Evolutionary conservation across 768 basidiomycete genomes (phyloP).

Genomic region (Lyophyllum semitale): DNA sequence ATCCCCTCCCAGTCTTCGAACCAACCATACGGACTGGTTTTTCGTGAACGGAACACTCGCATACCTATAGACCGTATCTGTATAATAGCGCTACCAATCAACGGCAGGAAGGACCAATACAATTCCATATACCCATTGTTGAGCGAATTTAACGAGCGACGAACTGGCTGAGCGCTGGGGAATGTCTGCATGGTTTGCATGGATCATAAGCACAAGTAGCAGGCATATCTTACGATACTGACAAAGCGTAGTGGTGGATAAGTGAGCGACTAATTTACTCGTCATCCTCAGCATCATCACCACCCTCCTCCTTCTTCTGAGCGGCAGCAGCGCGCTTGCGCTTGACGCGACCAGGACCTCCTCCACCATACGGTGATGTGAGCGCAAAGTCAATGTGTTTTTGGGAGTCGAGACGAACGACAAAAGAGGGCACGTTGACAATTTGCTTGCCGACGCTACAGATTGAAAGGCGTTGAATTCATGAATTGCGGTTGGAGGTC

Average conservation of each 20-base stretch:
- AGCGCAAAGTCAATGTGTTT: conserved; percentile 99
- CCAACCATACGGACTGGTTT: conserved; percentile 32
- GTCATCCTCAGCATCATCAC: conserved; percentile 84
- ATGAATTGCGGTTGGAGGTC: background rate
- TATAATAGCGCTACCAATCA: too few relatives aligned
- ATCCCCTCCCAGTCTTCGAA: conserved; percentile 35
- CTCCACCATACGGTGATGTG: conserved; percentile 95
- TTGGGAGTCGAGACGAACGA: conserved; percentile 98
- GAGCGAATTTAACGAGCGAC: background rate
- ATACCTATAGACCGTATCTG: background rate
- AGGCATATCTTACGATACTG: conserved; percentile 17
- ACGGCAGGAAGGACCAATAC: background rate
- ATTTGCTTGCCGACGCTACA: conserved; percentile 95
- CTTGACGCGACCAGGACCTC: conserved; percentile 94
- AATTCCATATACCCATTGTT: background rate
- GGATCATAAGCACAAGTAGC: conserved; percentile 21
- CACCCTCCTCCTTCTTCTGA: conserved; percentile 88
- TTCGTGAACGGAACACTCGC: conserved; percentile 13
- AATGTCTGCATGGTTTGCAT: conserved; percentile 17
- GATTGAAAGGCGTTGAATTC: background rate
- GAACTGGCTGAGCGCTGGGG: background rate
- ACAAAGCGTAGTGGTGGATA: conserved; percentile 2
- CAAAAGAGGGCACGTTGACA: conserved; percentile 98
- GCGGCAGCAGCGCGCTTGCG: conserved; percentile 95
- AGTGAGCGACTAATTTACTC: conserved; percentile 49